These are phyloP conservation scores for Chrysoporthe cubensis DNA, from an alignment of 2,329 filamentous ascomycete species.

Conservation along the genomic window DNA sequence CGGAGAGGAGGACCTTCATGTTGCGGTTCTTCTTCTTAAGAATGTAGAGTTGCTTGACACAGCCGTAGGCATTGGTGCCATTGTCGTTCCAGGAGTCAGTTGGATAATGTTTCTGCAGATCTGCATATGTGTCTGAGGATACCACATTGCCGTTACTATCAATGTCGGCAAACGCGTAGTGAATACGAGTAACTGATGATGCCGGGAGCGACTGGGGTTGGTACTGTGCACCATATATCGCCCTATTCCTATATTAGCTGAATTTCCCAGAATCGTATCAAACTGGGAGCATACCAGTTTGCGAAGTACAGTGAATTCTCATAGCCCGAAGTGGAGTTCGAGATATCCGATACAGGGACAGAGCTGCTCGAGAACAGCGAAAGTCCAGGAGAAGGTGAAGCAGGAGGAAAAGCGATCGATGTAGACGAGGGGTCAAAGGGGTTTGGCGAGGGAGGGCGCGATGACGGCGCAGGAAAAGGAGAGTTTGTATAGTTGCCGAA, in stretches of 20 bases:
- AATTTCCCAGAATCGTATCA: neutral
- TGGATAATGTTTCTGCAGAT: constrained; percentile 70
- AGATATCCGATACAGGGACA: neutral
- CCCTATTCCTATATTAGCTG: constrained; percentile 36
- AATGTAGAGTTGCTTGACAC: constrained; percentile 75
- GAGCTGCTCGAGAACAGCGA: constrained; percentile 7
- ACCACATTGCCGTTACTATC: constrained; percentile 48
- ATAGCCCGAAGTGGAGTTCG: constrained; percentile 27
- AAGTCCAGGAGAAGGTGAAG: constrained; percentile 1
- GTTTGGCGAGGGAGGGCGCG: neutral
- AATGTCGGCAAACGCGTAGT: constrained; percentile 62
- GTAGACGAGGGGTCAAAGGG: constrained; percentile 10
- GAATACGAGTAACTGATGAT: constrained; percentile 72
- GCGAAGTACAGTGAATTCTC: constrained; percentile 57
- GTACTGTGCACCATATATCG: constrained; percentile 51
- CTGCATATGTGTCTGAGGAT: constrained; percentile 66
- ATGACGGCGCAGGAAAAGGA: neutral
- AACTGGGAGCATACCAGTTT: constrained; percentile 49
- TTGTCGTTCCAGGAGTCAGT: constrained; percentile 66
- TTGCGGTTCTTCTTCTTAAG: constrained; percentile 77
- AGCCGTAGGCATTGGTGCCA: constrained; percentile 72
- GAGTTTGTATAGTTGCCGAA: constrained; percentile 14
- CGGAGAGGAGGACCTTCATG: constrained; percentile 77
- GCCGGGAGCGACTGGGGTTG: constrained; percentile 70
- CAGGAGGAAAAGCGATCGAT: neutral